Percentiles rank a stretch among this genome's conserved stretches.
phyloP scores from a whole-genome alignment of 805 yeast species.

The Hanseniaspora hatyaiensis region DNA sequence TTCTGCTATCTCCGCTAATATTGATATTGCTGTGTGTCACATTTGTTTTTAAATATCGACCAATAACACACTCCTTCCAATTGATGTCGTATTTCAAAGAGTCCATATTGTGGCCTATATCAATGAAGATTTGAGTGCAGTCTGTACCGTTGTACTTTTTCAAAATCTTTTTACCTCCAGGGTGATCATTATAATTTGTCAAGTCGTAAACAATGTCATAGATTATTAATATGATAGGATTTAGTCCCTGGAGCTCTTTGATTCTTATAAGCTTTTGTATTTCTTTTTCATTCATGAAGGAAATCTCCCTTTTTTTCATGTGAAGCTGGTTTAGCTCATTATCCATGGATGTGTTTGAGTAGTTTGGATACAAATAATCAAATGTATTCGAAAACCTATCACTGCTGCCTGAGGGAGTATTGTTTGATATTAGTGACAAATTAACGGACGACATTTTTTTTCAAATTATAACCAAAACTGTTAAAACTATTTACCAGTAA shows the following conservation, averaged over 20 bases:
- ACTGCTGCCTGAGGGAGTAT: neutral
- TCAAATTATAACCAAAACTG: neutral
- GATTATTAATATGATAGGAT: slow-evolving; percentile 19
- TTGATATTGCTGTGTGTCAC: neutral
- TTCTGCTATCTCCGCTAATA: neutral
- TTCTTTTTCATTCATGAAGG: slow-evolving; percentile 12
- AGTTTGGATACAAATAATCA: slow-evolving; percentile 6
- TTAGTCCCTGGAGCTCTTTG: slow-evolving; percentile 18
- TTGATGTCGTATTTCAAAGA: slow-evolving; percentile 34
- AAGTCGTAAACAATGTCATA: slow-evolving; percentile 23
- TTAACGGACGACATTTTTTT: neutral
- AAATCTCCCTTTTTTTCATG: neutral
- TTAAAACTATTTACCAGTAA: neutral
- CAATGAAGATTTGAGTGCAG: slow-evolving; percentile 24
- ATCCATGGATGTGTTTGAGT: neutral
- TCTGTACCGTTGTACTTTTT: slow-evolving; percentile 23
- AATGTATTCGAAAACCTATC: neutral
- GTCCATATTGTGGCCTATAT: slow-evolving; percentile 26
- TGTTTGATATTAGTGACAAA: neutral
- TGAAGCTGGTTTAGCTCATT: neutral
- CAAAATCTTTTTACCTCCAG: slow-evolving; percentile 24
- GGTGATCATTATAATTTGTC: slow-evolving; percentile 22
- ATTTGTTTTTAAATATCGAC: neutral
- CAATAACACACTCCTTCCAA: slow-evolving; percentile 20
- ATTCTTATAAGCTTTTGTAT: slow-evolving; percentile 19